Evolutionary conservation across 2,329 filamentous ascomycete genomes (phyloP).

Genomic region (Trichoderma brevicompactum): DNA sequence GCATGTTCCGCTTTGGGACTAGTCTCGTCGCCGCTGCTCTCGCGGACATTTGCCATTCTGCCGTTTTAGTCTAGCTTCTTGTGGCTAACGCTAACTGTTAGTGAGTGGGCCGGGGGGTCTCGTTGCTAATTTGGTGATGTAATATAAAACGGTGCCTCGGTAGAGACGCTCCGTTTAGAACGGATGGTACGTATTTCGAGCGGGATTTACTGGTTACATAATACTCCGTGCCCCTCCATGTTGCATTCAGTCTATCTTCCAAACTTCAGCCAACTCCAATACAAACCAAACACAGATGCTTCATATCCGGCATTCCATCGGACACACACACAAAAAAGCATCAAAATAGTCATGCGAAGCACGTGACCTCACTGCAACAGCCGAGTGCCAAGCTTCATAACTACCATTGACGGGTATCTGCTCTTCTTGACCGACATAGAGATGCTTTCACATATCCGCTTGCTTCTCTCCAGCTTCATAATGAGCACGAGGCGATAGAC

Average conservation of each 20-base stretch:
- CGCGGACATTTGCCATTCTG: neutral
- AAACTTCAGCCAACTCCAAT: neutral
- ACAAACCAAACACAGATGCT: neutral
- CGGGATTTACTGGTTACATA: neutral
- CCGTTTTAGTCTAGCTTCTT: neutral
- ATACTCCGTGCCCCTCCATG: neutral
- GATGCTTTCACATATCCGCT: no score
- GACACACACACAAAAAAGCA: no score
- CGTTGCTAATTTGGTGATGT: no score
- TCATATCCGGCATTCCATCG: no score
- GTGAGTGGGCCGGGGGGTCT: neutral
- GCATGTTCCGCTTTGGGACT: neutral
- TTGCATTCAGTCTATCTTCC: neutral
- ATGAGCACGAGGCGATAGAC: no score
- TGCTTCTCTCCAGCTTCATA: no score
- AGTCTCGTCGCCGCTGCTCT: constrained; percentile 2
- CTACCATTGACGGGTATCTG: no score
- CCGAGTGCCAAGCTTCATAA: no score
- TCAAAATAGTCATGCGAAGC: neutral
- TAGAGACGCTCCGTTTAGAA: neutral
- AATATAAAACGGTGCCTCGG: neutral
- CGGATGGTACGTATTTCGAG: neutral
- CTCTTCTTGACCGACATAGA: no score
- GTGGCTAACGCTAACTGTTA: neutral
- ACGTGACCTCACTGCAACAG: neutral